phyloP scores from a whole-genome alignment of 2,329 filamentous ascomycete species.

The Fusarium sp. region DNA sequence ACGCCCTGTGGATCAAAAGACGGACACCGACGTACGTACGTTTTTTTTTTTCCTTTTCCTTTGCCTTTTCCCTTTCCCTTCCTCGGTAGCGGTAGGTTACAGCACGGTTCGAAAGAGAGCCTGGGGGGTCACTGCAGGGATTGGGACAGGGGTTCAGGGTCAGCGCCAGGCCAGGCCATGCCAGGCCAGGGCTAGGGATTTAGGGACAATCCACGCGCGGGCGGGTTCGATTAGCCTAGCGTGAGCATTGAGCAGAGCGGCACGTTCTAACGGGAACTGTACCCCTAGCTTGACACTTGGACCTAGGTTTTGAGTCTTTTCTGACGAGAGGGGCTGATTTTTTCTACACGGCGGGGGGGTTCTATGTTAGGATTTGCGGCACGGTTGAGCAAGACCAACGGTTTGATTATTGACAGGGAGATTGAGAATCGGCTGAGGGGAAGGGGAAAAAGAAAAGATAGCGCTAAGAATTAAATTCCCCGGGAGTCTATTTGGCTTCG shows the following conservation, averaged over 20 bases:
- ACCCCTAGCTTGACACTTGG: constrained; percentile 1
- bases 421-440: not conserved
- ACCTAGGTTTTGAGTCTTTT: constrained; percentile 5
- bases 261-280: constrained; percentile 19
- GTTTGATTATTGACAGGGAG: not conserved
- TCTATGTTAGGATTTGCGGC: not conserved
- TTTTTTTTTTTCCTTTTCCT: not conserved
- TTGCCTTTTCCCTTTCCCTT: not conserved
- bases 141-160: constrained; percentile 17
- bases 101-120: not conserved
- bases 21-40: constrained; percentile 21
- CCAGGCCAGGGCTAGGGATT: constrained; percentile 17
- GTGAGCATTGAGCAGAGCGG: not conserved
- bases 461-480: constrained; percentile 33
- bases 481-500: constrained; percentile 19
- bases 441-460: not conserved
- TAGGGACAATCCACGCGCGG: constrained; percentile 29
- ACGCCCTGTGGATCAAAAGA: constrained; percentile 34
- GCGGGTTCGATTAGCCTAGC: constrained; percentile 31
- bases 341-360: not conserved
- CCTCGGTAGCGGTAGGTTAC: constrained; percentile 14
- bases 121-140: constrained; percentile 31
- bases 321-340: not conserved
- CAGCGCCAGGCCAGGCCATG: not conserved
- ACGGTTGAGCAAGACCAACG: not conserved